Evolutionary conservation across 345 rosid genomes (phyloP).

Genomic region (Carallia brachiata): DNA sequence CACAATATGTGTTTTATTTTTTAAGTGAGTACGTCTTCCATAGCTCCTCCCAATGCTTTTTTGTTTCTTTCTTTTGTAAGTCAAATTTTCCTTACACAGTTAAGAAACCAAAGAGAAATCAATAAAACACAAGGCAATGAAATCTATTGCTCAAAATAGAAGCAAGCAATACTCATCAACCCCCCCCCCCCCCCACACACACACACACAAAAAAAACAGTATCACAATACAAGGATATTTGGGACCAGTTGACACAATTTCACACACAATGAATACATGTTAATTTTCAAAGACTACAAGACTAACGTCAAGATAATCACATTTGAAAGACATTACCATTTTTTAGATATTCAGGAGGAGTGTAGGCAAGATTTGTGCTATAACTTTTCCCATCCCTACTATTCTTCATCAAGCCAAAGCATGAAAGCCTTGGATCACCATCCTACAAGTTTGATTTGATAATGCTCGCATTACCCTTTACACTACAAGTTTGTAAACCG

Average conservation of each 20-base stretch:
- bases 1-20: background rate
- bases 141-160: background rate
- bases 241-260: conserved; percentile 4
- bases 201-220: background rate
- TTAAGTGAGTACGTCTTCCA: background rate
- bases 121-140: too few relatives aligned
- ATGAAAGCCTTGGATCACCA: conserved; percentile 98
- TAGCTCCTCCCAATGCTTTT: background rate
- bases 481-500: conserved; percentile 4
- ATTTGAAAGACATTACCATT: conserved; percentile 48
- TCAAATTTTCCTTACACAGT: background rate
- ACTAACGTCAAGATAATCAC: background rate
- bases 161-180: too few relatives aligned
- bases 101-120: background rate
- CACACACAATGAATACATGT: background rate
- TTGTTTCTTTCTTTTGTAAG: background rate
- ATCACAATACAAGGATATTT: background rate
- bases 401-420: conserved; percentile 97
- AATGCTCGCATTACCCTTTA: conserved; percentile 6
- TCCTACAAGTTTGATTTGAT: conserved; percentile 48
- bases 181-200: background rate
- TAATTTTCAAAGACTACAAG: conserved; percentile 4
- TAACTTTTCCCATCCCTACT: conserved; percentile 93
- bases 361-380: conserved; percentile 91
- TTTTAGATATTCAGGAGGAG: conserved; percentile 90